A percentile compares a stretch with the other conserved stretches of the same genome.
These are phyloP conservation scores for Sordariomycetes sp. DNA, from an alignment of 2,329 filamentous ascomycete species.

Conservation along the genomic window DNA sequence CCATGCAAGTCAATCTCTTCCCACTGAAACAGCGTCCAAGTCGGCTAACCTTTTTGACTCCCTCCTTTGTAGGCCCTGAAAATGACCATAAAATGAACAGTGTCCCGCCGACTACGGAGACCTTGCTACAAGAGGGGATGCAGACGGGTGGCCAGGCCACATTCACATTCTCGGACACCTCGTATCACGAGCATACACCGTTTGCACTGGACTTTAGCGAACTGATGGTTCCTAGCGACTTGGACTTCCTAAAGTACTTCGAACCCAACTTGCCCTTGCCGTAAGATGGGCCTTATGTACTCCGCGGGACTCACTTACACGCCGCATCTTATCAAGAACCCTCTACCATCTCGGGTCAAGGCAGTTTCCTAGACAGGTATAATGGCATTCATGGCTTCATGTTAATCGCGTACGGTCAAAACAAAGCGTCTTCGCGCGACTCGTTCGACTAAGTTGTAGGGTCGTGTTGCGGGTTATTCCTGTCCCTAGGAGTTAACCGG, in stretches of 20 bases:
- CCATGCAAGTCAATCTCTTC: neutral
- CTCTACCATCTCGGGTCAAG: no score
- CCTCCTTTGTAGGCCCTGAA: neutral
- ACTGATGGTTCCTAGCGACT: slow-evolving; percentile 1
- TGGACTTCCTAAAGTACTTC: slow-evolving; percentile 4
- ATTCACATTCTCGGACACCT: neutral
- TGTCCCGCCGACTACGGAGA: neutral
- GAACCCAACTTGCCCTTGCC: neutral
- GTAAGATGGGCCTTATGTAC: neutral
- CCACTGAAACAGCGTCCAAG: neutral
- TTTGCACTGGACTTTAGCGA: slow-evolving; percentile 1
- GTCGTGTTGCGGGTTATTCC: no score
- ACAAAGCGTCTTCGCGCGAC: no score
- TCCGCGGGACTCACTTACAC: no score
- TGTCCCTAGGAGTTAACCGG: no score
- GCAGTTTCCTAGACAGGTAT: no score
- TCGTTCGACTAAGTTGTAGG: no score
- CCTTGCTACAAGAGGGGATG: neutral
- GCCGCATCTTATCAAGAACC: no score
- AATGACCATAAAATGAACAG: neutral
- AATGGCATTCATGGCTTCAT: no score
- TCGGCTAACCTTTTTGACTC: neutral
- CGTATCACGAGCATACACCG: neutral
- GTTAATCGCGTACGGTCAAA: no score
- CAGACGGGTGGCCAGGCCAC: neutral